Percentiles rank a stretch among this genome's conserved stretches.
These are phyloP conservation scores for Pueraria montana DNA, from an alignment of 306 rosid species.

Conservation along the genomic window DNA sequence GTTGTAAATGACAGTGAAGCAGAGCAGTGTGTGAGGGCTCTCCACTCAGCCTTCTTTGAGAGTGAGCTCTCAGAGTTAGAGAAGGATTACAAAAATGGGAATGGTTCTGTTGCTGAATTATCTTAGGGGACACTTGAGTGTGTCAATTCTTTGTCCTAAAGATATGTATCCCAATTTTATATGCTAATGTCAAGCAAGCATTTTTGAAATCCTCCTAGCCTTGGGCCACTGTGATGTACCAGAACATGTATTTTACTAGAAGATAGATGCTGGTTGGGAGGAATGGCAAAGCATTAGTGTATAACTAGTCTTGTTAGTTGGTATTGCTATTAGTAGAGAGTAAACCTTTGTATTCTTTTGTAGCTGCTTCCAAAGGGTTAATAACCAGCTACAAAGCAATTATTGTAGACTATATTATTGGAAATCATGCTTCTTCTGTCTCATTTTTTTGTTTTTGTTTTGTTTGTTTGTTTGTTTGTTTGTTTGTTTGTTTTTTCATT, in stretches of 20 bases:
- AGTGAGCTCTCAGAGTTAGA: constrained; percentile 51
- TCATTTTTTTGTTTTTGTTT: neutral
- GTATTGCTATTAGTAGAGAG: constrained; percentile 20
- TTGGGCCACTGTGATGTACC: constrained; percentile 34
- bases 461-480: too few relatives aligned
- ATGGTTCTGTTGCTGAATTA: constrained; percentile 55
- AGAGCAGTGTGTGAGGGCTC: constrained; percentile 86
- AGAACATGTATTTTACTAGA: constrained; percentile 1
- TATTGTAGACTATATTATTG: neutral
- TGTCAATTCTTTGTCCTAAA: constrained; percentile 8
- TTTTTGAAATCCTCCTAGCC: constrained; percentile 30
- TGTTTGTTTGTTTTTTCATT: too few relatives aligned
- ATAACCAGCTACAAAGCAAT: constrained; percentile 33
- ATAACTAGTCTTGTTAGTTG: constrained; percentile 23
- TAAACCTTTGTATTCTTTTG: constrained; percentile 33
- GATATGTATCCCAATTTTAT: constrained; percentile 45
- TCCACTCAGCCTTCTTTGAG: constrained; percentile 79
- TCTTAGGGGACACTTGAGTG: constrained; percentile 28
- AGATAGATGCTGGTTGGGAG: constrained; percentile 27
- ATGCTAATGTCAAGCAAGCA: constrained; percentile 41
- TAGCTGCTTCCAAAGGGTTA: constrained; percentile 31
- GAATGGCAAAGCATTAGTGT: constrained; percentile 44
- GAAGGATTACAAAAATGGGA: constrained; percentile 46
- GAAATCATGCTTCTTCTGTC: neutral
- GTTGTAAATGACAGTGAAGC: constrained; percentile 85